A percentile compares a stretch with the other conserved stretches of the same genome.
phyloP scores from a whole-genome alignment of 805 yeast species.

The Candida hispaniensis region DNA sequence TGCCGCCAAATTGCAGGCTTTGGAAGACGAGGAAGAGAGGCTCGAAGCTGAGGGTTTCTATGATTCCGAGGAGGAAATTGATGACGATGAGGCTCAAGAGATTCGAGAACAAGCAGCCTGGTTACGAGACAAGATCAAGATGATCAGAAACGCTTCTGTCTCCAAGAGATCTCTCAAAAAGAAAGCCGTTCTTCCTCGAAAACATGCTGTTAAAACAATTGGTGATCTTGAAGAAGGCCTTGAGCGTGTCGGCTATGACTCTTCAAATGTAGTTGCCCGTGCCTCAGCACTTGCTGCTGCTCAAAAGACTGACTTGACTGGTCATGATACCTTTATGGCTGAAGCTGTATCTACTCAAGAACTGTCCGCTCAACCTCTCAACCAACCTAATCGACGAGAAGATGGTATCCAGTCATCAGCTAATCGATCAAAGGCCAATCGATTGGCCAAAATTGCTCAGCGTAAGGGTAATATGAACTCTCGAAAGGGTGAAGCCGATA shows the following conservation, averaged over 20 bases:
- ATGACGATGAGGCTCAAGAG: slow-evolving; percentile 55
- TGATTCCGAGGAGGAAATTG: slow-evolving; percentile 64
- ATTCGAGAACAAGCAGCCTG: slow-evolving; percentile 80
- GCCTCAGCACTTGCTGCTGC: slow-evolving; percentile 27
- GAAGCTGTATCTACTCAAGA: slow-evolving; percentile 30
- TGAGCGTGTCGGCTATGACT: slow-evolving; percentile 84
- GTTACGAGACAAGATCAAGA: slow-evolving; percentile 93
- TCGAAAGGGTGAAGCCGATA: slow-evolving; percentile 91
- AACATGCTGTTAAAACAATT: slow-evolving; percentile 51
- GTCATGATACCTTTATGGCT: slow-evolving; percentile 66
- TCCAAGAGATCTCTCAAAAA: slow-evolving; percentile 78
- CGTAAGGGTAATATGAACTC: slow-evolving; percentile 88
- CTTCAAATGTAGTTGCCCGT: slow-evolving; percentile 50
- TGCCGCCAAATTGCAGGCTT: slow-evolving; percentile 80
- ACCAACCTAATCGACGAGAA: slow-evolving; percentile 62
- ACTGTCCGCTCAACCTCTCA: slow-evolving; percentile 37
- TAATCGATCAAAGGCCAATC: slow-evolving; percentile 70
- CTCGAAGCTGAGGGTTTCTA: slow-evolving; percentile 92
- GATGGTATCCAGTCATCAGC: slow-evolving; percentile 78
- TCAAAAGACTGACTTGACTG: slow-evolving; percentile 37
- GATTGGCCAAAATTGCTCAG: slow-evolving; percentile 80
- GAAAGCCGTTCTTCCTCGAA: slow-evolving; percentile 79
- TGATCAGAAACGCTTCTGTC: slow-evolving; percentile 82
- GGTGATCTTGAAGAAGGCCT: slow-evolving; percentile 80
- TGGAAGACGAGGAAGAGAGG: slow-evolving; percentile 94